Conservation (phyloP, 164 flowering plant genomes). For the Piper longum region DNA sequence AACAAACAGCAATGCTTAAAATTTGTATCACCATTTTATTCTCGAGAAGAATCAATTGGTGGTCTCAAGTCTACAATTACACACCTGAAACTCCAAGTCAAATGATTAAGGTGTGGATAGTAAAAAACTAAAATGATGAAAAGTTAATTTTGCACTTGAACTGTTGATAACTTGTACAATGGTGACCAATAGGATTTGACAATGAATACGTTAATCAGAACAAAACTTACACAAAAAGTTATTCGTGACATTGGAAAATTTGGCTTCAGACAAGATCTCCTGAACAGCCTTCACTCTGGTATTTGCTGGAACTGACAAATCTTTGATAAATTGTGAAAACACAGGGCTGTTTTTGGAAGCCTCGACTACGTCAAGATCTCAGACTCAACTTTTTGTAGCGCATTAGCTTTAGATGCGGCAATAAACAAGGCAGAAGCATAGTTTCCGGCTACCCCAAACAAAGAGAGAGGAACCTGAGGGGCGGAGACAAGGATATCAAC, state of each 20-base stretch:
- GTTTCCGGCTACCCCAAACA: conserved; percentile 76
- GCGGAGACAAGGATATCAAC: not conserved
- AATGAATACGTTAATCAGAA: too few relatives aligned
- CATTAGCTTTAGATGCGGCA: conserved; percentile 51
- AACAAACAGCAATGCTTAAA: too few relatives aligned
- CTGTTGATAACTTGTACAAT: too few relatives aligned
- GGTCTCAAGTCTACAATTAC: too few relatives aligned
- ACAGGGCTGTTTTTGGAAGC: conserved; percentile 49
- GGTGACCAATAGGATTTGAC: too few relatives aligned
- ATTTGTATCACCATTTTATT: too few relatives aligned
- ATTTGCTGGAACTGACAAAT: conserved; percentile 41
- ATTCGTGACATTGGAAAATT: conserved; percentile 57
- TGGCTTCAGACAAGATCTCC: conserved; percentile 45
- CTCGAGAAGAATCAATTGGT: too few relatives aligned
- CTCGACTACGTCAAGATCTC: conserved; percentile 56
- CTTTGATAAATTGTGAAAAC: conserved; percentile 61
- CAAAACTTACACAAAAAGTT: conserved; percentile 49
- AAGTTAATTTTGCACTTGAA: too few relatives aligned
- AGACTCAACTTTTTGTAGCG: conserved; percentile 60
- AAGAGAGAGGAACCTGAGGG: conserved; percentile 46
- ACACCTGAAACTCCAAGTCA: too few relatives aligned
- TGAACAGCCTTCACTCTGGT: conserved; percentile 47
- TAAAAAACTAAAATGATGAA: too few relatives aligned
- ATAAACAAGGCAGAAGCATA: conserved; percentile 77
- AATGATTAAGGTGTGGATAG: too few relatives aligned